Evolutionary conservation across 192 early-diverging fungal species (phyloP).

Genomic region (Entomortierella lignicola): DNA sequence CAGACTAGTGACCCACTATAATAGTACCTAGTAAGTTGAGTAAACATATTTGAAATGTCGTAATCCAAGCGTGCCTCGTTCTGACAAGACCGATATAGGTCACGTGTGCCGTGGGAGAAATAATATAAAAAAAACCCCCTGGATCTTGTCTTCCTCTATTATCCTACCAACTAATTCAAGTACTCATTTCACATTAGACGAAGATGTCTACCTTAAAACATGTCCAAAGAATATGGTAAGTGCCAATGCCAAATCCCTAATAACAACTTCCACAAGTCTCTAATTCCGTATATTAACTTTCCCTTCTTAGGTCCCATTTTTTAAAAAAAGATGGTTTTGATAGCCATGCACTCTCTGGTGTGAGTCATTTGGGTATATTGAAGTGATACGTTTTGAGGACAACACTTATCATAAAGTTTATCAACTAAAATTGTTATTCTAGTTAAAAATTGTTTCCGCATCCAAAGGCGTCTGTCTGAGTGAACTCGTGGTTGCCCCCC

Average conservation of each 20-base stretch:
- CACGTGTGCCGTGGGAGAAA: too few species aligned
- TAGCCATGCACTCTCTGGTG: constrained; percentile 42
- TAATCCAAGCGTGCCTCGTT: too few species aligned
- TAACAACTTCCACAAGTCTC: neutral
- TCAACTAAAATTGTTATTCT: neutral
- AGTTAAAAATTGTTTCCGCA: constrained; percentile 57
- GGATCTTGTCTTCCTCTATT: too few species aligned
- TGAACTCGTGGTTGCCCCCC: constrained; percentile 58
- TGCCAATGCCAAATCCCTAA: neutral
- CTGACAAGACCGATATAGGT: too few species aligned
- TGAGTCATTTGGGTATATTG: neutral
- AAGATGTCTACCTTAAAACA: constrained; percentile 39
- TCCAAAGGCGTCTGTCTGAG: constrained; percentile 44
- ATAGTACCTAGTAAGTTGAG: too few species aligned
- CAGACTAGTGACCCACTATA: too few species aligned
- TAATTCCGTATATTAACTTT: neutral
- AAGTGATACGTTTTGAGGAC: neutral
- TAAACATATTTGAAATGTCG: too few species aligned
- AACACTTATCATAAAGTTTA: neutral
- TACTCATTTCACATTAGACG: neutral
- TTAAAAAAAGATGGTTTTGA: constrained; percentile 38
- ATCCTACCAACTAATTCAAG: neutral
- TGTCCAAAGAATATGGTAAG: constrained; percentile 40
- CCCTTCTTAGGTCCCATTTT: constrained; percentile 23
- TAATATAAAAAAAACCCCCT: too few species aligned